These are phyloP conservation scores for Myriosclerotinia curreyana DNA, from an alignment of 2,329 filamentous ascomycete species.

Conservation along the genomic window DNA sequence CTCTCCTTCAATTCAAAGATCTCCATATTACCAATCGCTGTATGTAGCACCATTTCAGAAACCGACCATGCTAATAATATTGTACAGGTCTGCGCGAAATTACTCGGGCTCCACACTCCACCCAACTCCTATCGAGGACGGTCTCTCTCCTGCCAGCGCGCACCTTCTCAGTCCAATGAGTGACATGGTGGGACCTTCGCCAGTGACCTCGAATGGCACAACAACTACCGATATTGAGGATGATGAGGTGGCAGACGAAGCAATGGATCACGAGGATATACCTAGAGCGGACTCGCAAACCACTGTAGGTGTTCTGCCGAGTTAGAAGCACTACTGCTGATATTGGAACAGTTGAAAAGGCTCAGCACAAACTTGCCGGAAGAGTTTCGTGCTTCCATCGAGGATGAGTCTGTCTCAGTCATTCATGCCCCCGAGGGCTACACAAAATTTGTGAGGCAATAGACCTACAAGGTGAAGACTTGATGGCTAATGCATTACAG, in stretches of 20 bases:
- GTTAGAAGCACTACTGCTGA: constrained; percentile 26
- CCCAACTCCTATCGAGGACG: constrained; percentile 46
- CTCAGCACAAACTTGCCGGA: constrained; percentile 54
- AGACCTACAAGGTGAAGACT: background rate
- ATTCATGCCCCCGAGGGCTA: constrained; percentile 89
- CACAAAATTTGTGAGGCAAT: constrained; percentile 65
- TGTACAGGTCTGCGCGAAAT: constrained; percentile 45
- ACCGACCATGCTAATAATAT: constrained; percentile 23
- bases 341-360: constrained; percentile 34
- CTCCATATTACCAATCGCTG: constrained; percentile 52
- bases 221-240: constrained; percentile 83
- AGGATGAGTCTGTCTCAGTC: constrained; percentile 81
- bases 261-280: constrained; percentile 40
- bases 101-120: constrained; percentile 50
- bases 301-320: constrained; percentile 29
- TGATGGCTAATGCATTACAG: constrained; percentile 12
- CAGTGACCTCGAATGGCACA: constrained; percentile 81
- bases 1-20: constrained; percentile 45
- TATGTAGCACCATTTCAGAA: constrained; percentile 40
- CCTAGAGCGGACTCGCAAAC: constrained; percentile 28
- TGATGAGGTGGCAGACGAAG: constrained; percentile 66
- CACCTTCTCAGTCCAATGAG: constrained; percentile 61
- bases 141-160: constrained; percentile 34
- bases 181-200: constrained; percentile 74
- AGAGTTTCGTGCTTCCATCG: constrained; percentile 55